Conservation (phyloP, 495 filamentous ascomycete genomes). For the Parachaetomium inaequale region DNA sequence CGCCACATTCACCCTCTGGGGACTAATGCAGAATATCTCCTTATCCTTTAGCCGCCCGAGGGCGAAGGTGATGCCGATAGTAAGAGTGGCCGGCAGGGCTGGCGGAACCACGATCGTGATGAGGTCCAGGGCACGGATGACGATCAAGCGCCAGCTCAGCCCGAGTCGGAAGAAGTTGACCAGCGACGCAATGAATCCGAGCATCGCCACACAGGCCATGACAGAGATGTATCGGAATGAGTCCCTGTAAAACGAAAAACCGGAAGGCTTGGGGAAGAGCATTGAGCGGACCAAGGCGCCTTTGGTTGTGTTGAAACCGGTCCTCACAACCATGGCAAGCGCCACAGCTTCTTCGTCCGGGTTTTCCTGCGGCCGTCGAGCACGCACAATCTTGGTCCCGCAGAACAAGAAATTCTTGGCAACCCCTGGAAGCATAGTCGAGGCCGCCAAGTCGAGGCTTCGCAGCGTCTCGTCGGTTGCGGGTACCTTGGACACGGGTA, state of each 20-base stretch:
- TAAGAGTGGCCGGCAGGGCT: constrained; percentile 92
- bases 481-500: constrained; percentile 90
- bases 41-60: constrained; percentile 79
- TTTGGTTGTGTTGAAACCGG: constrained; percentile 96
- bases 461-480: constrained; percentile 77
- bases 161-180: constrained; percentile 84
- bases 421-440: constrained; percentile 72
- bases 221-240: constrained; percentile 98
- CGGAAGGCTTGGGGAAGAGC: constrained; percentile 96
- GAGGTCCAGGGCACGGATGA: constrained; percentile 87
- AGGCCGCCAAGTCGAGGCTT: constrained; percentile 68
- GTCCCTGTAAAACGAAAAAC: constrained; percentile 97
- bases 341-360: constrained; percentile 84
- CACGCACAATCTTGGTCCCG: constrained; percentile 92
- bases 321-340: constrained; percentile 85
- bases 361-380: constrained; percentile 79
- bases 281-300: constrained; percentile 95
- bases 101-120: constrained; percentile 98
- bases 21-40: constrained; percentile 95
- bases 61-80: constrained; percentile 95
- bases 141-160: constrained; percentile 81
- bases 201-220: constrained; percentile 81
- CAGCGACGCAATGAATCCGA: constrained; percentile 88
- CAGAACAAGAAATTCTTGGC: constrained; percentile 88
- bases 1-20: constrained; percentile 91